Evolutionary conservation across 805 yeast genomes (phyloP).

Genomic region (Kodamaea laetipori): DNA sequence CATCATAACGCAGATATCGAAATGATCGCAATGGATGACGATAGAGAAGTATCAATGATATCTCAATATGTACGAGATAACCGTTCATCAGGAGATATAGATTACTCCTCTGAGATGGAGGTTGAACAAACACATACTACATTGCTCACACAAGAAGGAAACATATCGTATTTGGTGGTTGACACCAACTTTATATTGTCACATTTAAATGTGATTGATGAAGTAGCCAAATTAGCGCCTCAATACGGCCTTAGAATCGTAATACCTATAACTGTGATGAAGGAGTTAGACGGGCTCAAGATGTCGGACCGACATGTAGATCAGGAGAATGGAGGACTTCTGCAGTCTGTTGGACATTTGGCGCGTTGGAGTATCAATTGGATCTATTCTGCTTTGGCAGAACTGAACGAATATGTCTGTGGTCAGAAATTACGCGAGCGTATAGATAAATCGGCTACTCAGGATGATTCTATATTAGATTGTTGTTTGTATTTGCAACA

Average conservation of each 20-base stretch:
- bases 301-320: conserved; percentile 29
- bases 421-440: conserved; percentile 67
- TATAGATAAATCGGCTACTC: conserved; percentile 44
- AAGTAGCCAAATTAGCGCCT: conserved; percentile 42
- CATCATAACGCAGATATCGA: conserved; percentile 36
- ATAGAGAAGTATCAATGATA: conserved; percentile 44
- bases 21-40: conserved; percentile 52
- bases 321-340: conserved; percentile 20
- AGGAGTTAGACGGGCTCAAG: conserved; percentile 85
- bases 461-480: conserved; percentile 86
- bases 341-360: conserved; percentile 49
- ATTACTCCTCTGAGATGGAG: conserved; percentile 6
- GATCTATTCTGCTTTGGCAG: conserved; percentile 65
- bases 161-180: conserved; percentile 52
- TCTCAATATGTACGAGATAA: conserved; percentile 38
- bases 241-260: conserved; percentile 54
- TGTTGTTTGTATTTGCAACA: conserved; percentile 69
- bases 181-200: conserved; percentile 85
- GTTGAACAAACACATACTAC: conserved; percentile 17
- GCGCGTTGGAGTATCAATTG: conserved; percentile 80
- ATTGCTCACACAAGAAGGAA: conserved; percentile 16
- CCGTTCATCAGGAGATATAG: conserved; percentile 6
- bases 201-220: conserved; percentile 61
- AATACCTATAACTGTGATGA: conserved; percentile 69
- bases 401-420: conserved; percentile 48